phyloP scores from a whole-genome alignment of 441 rosid genomes.

The Flueggea neowawraea region DNA sequence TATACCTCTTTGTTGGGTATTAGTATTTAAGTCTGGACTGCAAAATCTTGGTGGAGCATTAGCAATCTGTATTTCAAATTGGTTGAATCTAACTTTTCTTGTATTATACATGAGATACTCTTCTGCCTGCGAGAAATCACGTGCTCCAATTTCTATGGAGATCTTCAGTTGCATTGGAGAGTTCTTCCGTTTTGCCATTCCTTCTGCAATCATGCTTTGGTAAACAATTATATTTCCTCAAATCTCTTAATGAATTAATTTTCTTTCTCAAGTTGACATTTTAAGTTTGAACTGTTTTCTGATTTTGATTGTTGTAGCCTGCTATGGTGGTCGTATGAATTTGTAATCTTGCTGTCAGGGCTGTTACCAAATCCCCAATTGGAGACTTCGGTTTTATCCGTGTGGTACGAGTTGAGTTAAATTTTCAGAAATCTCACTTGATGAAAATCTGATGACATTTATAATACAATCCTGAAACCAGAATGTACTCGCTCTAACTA shows the following conservation, averaged over 20 bases:
- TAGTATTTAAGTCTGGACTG: conserved; percentile 54
- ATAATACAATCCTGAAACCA: neutral
- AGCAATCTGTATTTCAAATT: conserved; percentile 54
- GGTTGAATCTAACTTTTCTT: conserved; percentile 61
- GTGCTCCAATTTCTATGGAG: conserved; percentile 43
- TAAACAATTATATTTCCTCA: conserved; percentile 16
- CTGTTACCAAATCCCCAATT: conserved; percentile 42
- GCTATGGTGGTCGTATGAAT: conserved; percentile 53
- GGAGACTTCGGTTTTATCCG: conserved; percentile 43
- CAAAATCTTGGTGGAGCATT: conserved; percentile 61
- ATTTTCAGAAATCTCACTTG: neutral
- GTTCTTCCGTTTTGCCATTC: conserved; percentile 68
- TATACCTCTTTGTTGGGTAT: conserved; percentile 52
- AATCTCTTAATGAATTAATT: too few relatives aligned
- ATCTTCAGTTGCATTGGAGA: conserved; percentile 50
- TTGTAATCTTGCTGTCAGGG: conserved; percentile 38
- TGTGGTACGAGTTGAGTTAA: conserved; percentile 22
- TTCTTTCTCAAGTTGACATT: too few relatives aligned
- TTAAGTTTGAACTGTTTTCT: too few relatives aligned
- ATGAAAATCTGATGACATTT: too few relatives aligned
- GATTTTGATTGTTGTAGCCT: conserved; percentile 20
- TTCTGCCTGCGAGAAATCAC: conserved; percentile 42
- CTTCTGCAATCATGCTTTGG: conserved; percentile 92
- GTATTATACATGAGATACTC: conserved; percentile 57
- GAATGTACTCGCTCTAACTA: neutral